phyloP scores from a whole-genome alignment of 495 filamentous ascomycete species.

The Podospora pseudoanserina region DNA sequence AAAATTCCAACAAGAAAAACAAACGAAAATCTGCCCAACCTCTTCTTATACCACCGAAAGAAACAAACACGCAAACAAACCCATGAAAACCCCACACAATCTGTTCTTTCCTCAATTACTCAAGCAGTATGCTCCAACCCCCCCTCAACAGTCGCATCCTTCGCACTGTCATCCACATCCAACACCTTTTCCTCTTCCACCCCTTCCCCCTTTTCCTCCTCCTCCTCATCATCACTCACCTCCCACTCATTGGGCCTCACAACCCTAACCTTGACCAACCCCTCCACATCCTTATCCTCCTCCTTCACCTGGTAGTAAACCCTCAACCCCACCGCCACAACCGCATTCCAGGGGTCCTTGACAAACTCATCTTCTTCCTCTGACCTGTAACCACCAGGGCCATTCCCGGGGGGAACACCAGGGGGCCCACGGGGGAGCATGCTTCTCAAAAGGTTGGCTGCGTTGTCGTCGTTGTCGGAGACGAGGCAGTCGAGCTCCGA shows the following conservation, averaged over 20 bases:
- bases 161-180: conserved; percentile 49
- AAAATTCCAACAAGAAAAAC: not conserved
- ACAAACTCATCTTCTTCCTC: conserved; percentile 42
- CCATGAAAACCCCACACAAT: not conserved
- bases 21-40: too few relatives aligned
- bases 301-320: conserved; percentile 64
- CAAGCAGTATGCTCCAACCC: not conserved
- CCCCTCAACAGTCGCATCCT: conserved; percentile 41
- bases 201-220: conserved; percentile 20
- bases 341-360: conserved; percentile 78
- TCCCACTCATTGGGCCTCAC: conserved; percentile 37
- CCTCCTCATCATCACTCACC: conserved; percentile 24
- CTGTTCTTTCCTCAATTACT: not conserved
- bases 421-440: not conserved
- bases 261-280: conserved; percentile 41
- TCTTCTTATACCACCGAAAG: not conserved
- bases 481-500: conserved; percentile 33
- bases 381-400: not conserved
- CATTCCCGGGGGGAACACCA: not conserved
- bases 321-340: conserved; percentile 72
- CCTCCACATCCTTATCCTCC: conserved; percentile 46
- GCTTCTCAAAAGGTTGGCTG: not conserved
- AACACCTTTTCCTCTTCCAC: conserved; percentile 38
- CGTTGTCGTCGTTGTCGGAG: conserved; percentile 12
- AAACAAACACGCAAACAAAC: not conserved